Base-by-base conservation (phyloP, 768 basidiomycete species). In the Rhodotorula graminis region DNA sequence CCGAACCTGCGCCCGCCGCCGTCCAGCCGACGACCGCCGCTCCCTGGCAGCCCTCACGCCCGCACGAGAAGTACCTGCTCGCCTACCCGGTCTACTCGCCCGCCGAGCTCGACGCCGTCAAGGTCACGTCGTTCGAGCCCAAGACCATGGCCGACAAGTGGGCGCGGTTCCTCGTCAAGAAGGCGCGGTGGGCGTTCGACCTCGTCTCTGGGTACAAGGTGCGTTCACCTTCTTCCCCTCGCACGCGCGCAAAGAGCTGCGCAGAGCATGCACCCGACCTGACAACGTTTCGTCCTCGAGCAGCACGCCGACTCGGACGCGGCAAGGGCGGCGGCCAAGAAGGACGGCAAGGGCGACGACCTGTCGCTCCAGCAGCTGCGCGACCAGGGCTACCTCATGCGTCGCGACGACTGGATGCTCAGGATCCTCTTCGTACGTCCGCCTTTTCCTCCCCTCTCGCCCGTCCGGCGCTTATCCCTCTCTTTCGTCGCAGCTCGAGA, bases 31-130 rank as follows among this genome's bases (percentile, higher is more conserved):
- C 27, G 15, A 10, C 58, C 1, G 27, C 44, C 18, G 73, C 78
- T 42, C 65, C 74, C n/a, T 77, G 80, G 52, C 65, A 75, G 29
- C 52, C n/a, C n/a, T 77, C 78, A 21, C 57, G 75, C 19, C 65
- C 76, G 40, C 69, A 77, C 31, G 77, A 80, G 81, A 71, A 79
- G 16, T 96, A 93, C 92, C 92, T 95, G 19, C 82, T 96, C 3
- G 92, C 93, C 79, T 92, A 95, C 79, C 94, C 94, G 0, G 93
- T 95, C 3, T 97, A 97, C 80, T 87, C 90, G 12, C 80, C 82
- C 27, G 86, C 87, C 11, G 74, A 78, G 49, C 29, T 78, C 58
- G 65, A 77, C 65, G 89, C 29, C 12, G 81, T 84, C 69, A 69
- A 82, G 64, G 86, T 97, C 46, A 83, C 94, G 25, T 88, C 89